Evolutionary conservation across 2,329 filamentous ascomycete genomes (phyloP), one percentile per base, ranked within the genome.

Genomic region (Clarireedia monteithiana): DNA sequence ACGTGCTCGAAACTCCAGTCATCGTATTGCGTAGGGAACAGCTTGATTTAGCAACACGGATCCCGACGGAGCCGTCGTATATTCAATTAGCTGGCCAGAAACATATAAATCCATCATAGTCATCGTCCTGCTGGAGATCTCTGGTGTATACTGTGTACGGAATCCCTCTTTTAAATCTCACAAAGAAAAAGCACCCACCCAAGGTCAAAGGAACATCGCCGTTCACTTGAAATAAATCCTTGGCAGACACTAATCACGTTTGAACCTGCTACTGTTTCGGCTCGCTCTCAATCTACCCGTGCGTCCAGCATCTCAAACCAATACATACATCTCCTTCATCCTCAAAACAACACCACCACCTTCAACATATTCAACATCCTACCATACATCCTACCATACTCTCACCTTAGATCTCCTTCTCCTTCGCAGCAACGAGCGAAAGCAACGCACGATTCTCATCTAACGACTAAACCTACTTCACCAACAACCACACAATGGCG

Each of bases 401-500:
- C 10, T 12, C 30, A 34, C 30, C 30, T 4, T 2, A 34, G 30
- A 34, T 34, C 39, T 42, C 9, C 39, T n/a, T 20, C 17, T 42
- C 9, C n/a, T n/a, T 20, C 17, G 39, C 39, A 42, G 17, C 17
- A n/a, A 42, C n/a, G 39, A 42, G 39, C 39, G 39, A 42, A 42
- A 34, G 30, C 30, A 34, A 34, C 30, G 10, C 30, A 34, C 30
- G 30, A 34, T 12, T 34, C 9, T 12, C 30, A 34, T 34, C 9
- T 12, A 20, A 24, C 23, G 12, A 46, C 24, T 46, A 15, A 17
- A 30, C 34, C 46, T 6, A 36, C 23, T n/a, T 36, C 26, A 48
- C 15, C 14, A 30, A 15, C 23, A 48, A 48, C 10, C 12, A 30
- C 60, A 65, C 54, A 60, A 69, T 69, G 67, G 63, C 66, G 38